Conservation (phyloP, 345 rosid species). For the Dimocarpus longan region DNA sequence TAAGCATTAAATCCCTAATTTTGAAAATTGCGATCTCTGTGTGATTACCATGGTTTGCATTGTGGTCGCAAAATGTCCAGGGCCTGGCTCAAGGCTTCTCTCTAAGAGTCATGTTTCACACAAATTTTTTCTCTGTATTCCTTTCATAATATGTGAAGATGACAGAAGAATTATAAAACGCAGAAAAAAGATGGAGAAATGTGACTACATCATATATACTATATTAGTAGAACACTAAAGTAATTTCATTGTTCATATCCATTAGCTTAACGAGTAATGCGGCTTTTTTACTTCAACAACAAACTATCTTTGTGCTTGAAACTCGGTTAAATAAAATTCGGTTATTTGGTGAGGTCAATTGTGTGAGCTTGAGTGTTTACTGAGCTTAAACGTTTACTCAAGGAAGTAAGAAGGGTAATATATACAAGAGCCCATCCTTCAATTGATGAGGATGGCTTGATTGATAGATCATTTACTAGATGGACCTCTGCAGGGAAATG, state of each 20-base stretch:
- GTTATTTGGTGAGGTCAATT: not conserved
- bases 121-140: no score
- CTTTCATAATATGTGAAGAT: no score
- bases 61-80: not conserved
- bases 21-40: not conserved
- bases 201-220: no score
- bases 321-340: not conserved
- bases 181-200: not conserved
- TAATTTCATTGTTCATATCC: not conserved
- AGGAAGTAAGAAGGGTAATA: not conserved
- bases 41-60: slow-evolving; percentile 2
- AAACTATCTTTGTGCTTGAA: not conserved
- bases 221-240: not conserved
- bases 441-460: not conserved
- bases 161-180: not conserved
- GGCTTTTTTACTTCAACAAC: not conserved
- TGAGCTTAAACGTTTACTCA: not conserved
- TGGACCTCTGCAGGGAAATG: not conserved
- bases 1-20: not conserved
- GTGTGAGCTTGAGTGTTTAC: not conserved
- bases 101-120: not conserved
- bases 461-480: not conserved
- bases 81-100: not conserved
- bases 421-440: not conserved
- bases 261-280: not conserved